phyloP scores from a whole-genome alignment of 805 yeast genomes.

The Debaryomyces hansenii region DNA sequence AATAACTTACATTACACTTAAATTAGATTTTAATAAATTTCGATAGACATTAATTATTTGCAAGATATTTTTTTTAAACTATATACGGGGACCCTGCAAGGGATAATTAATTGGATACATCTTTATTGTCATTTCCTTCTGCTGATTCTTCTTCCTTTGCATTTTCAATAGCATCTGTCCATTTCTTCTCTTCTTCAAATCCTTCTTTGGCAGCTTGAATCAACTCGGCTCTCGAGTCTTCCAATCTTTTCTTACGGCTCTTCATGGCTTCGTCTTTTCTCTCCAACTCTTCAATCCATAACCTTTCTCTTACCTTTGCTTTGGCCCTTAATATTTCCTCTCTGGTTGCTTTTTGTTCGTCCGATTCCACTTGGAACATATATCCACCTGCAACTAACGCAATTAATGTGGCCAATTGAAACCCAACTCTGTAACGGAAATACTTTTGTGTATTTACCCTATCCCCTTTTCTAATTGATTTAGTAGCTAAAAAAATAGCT shows the following conservation, averaged over 20 bases:
- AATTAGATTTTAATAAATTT: too few species aligned
- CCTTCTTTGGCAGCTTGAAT: slow-evolving; percentile 34
- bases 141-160: neutral
- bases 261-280: slow-evolving; percentile 77
- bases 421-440: slow-evolving; percentile 86
- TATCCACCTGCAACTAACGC: slow-evolving; percentile 82
- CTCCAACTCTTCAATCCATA: slow-evolving; percentile 91
- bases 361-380: slow-evolving; percentile 56
- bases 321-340: slow-evolving; percentile 71
- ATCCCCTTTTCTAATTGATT: slow-evolving; percentile 71
- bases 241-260: slow-evolving; percentile 67
- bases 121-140: too few species aligned
- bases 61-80: too few species aligned
- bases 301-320: slow-evolving; percentile 78
- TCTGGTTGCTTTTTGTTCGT: slow-evolving; percentile 45
- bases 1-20: neutral
- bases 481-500: slow-evolving; percentile 78
- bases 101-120: too few species aligned
- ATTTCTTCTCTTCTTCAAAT: slow-evolving; percentile 24
- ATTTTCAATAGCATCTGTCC: neutral
- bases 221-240: slow-evolving; percentile 50
- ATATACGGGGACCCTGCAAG: too few species aligned
- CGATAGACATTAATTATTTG: too few species aligned
- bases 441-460: slow-evolving; percentile 75
- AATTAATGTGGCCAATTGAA: slow-evolving; percentile 80